Evolutionary conservation across 2,329 filamentous ascomycete genomes (phyloP), one percentile per base, ranked within the genome.

Genomic region (Alternaria novae-zelandiae): DNA sequence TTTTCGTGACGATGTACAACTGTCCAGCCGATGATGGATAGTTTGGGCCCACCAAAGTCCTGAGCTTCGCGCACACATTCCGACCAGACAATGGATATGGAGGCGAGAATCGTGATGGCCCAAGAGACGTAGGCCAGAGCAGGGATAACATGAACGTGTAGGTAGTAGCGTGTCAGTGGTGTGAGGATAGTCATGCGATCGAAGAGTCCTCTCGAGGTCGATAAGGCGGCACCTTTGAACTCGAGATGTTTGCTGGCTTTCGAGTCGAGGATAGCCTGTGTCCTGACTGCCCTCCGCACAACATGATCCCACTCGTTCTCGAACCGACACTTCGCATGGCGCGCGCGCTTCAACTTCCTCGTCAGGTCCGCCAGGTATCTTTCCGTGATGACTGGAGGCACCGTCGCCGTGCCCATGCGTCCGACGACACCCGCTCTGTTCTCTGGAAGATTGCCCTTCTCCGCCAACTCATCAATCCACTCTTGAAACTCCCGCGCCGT

Each of bases 401-500:
- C 81, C 6, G 79, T 76, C 26, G 84, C 81, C 20, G 84, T 81
- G 23, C 65, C 71, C 54, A 66, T 65, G 7, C 71, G 64, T 25
- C 68, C 66, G 2, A 70, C 66, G 7, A 65, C 74, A 43, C 69
- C 70, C 1, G 80, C 74, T 49, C 86, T 83, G 57, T 77, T 82
- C 69, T 95, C 92, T 3, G 90, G 87, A 6, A 93, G 80, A 70
- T 87, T 90, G 47, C 89, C 89, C 67, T 90, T 88, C 67, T 98
- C 95, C 3, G 89, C 90, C 30, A 99, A 83, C 75, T 99, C 96
- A 70, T 98, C 95, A 68, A 99, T 97, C 96, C 96, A 99, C 70
- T 97, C 94, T 70, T 90, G 88, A 74, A 94, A 96, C 45, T 91
- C 87, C 58, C 84, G 83, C 6, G 92, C 90, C 23, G 89, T 92